Percentiles rank a stretch among this genome's conserved stretches.
Conservation (phyloP, 257 asterid species). For the Salvia hispanica region DNA sequence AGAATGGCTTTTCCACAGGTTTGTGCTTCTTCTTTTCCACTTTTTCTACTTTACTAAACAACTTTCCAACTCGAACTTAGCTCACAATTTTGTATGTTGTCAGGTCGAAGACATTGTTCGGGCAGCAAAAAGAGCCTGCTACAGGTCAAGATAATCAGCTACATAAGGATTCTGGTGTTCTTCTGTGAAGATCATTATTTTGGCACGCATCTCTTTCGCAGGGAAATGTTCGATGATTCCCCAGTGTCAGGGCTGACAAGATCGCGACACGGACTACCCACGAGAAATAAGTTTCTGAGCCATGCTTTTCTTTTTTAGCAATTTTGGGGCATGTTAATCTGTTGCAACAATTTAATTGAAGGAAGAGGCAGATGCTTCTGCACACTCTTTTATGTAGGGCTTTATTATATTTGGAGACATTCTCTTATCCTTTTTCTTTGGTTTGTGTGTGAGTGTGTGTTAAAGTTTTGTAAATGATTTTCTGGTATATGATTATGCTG, state of each 20-base stretch:
- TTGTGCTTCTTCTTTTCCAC: constrained; percentile 14
- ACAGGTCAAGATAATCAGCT: constrained; percentile 40
- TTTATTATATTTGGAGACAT: too few species aligned
- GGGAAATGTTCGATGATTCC: constrained; percentile 20
- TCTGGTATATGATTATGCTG: too few species aligned
- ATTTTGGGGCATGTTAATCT: constrained; percentile 20
- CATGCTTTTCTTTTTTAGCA: background rate
- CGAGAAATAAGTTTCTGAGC: constrained; percentile 36
- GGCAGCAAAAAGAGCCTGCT: constrained; percentile 56
- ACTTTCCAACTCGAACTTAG: background rate
- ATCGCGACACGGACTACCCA: background rate
- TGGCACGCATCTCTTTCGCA: background rate
- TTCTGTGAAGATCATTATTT: constrained; percentile 25
- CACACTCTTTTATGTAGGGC: background rate
- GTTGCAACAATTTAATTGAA: constrained; percentile 11
- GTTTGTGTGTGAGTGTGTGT: background rate
- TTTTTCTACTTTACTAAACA: background rate
- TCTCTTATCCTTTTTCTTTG: too few species aligned
- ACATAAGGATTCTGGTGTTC: constrained; percentile 23
- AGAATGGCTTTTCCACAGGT: constrained; percentile 91
- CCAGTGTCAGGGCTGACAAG: constrained; percentile 23
- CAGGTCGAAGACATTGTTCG: constrained; percentile 60
- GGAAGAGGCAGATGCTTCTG: background rate
- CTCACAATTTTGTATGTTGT: background rate
- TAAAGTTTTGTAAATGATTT: background rate